Evolutionary conservation across 345 rosid genomes (phyloP), one percentile per base, ranked within the genome.

Genomic region (Brassica cretica): DNA sequence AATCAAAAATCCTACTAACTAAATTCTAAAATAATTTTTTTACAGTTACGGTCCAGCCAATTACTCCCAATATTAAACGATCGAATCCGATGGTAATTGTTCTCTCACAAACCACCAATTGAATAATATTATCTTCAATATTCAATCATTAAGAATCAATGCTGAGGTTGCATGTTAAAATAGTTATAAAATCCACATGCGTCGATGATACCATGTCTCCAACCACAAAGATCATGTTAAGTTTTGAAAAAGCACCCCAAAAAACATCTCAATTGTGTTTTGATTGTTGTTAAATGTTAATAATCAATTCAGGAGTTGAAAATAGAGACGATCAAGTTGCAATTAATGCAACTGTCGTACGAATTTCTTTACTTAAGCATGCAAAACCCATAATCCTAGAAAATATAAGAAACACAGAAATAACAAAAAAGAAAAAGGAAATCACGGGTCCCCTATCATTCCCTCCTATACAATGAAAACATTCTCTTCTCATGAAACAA

Each of bases 401-500:
- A 46, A 49, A n/a, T 5, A 56, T 56, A 56, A 55, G 24, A 55
- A 6, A 55, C 8, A 55, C 2, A 18, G 25, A 6, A 6, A 53
- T 12, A 11, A 4, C 4, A 4, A 46, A 46, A 12, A 49, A 64
- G 25, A 29, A n/a, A 30, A 14, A 68, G 2, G 3, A 77, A 39
- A 56, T 56, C 49, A 64, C 35, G 81, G 51, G 51, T 18, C 30
- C 30, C 71, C 72, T 56, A 65, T 64, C 27, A 56, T 78, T 71
- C 66, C 64, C 37, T 64, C 3, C 81, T 78, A 58, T 72, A 78
- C 81, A 78, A 56, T 65, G 67, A 77, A 70, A 78, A 78, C 73
- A 78, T 78, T 58, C 81, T 78, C 66, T 77, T 25, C 71, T 60
- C 76, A 77, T 27, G 63, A 78, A 78, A 58, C 55, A 78, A 78